Percentiles rank a stretch among this genome's conserved stretches.
These are phyloP conservation scores for Boletus albobrunnescens DNA, from an alignment of 1,284 basidiomycete genomes.

Conservation along the genomic window DNA sequence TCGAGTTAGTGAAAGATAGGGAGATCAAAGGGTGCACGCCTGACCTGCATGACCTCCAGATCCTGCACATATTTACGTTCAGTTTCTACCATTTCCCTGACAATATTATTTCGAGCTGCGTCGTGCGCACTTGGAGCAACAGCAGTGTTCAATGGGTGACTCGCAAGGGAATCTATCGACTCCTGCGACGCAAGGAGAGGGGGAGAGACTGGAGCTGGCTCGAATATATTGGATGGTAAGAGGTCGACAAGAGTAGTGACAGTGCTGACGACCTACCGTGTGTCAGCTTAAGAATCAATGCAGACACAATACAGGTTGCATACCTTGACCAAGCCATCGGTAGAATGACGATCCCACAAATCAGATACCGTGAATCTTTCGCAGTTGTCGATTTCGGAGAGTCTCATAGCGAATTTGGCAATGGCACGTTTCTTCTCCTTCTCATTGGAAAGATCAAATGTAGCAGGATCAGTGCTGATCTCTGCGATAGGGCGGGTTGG, in stretches of 20 bases:
- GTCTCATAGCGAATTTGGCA: conserved; percentile 73
- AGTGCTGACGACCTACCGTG: conserved; percentile 78
- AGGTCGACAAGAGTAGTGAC: conserved; percentile 84
- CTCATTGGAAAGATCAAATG: conserved; percentile 67
- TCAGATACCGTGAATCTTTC: conserved; percentile 83
- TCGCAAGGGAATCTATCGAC: conserved; percentile 55
- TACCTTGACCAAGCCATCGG: conserved; percentile 94
- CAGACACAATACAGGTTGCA: conserved; percentile 22
- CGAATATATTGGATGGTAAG: conserved; percentile 73
- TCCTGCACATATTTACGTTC: conserved; percentile 99
- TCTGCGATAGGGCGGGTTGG: conserved; percentile 57
- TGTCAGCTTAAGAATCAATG: background rate
- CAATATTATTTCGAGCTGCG: conserved; percentile 71
- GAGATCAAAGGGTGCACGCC: conserved; percentile 23
- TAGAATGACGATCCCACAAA: conserved; percentile 86
- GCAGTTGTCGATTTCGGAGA: conserved; percentile 60
- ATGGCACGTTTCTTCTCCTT: conserved; percentile 77
- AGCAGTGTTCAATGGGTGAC: conserved; percentile 38
- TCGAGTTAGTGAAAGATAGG: conserved; percentile 13
- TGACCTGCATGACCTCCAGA: conserved; percentile 92
- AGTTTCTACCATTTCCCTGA: conserved; percentile 86
- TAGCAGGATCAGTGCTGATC: conserved; percentile 64
- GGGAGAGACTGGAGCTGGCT: conserved; percentile 59
- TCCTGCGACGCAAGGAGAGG: conserved; percentile 51
- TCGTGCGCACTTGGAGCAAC: conserved; percentile 56